Evolutionary conservation across 192 early-diverging fungal genomes (phyloP).

Genomic region (Dimargaris verticillata): DNA sequence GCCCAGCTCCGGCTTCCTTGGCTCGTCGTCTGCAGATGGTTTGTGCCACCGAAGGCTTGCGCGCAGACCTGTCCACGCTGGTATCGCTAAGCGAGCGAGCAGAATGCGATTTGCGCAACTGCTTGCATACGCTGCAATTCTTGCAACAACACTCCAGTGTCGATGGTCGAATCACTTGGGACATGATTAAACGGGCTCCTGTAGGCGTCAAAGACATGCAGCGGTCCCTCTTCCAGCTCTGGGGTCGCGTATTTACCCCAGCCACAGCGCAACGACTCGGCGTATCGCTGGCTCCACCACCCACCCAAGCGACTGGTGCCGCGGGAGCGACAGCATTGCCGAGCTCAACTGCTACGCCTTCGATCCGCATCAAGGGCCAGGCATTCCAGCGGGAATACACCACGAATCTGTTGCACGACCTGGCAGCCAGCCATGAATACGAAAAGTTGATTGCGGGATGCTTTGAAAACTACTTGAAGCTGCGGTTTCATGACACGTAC

Average conservation of each 20-base stretch:
- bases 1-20: constrained; percentile 41
- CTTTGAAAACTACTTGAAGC: constrained; percentile 75
- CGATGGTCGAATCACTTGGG: constrained; percentile 19
- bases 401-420: constrained; percentile 25
- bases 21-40: constrained; percentile 64
- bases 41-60: constrained; percentile 55
- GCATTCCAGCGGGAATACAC: constrained; percentile 27
- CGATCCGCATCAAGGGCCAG: not conserved
- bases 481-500: constrained; percentile 61
- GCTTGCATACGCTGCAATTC: constrained; percentile 73
- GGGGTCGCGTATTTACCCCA: constrained; percentile 61
- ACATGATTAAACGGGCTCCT: constrained; percentile 25
- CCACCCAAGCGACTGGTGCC: constrained; percentile 13
- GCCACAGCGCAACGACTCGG: constrained; percentile 16
- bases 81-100: constrained; percentile 56
- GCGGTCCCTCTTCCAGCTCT: constrained; percentile 59
- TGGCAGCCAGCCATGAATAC: constrained; percentile 57
- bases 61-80: constrained; percentile 56
- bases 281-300: constrained; percentile 6
- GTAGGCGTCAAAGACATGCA: constrained; percentile 71
- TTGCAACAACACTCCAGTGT: constrained; percentile 10
- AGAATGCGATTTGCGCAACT: constrained; percentile 75
- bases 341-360: constrained; percentile 12
- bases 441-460: constrained; percentile 82
- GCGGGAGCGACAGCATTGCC: constrained; percentile 16